Percentiles rank a stretch among this genome's conserved stretches.
These are phyloP conservation scores for Pseudisothecium myosuroides DNA, from an alignment of 225 moss, liverwort and hornwort species.

Conservation along the genomic window DNA sequence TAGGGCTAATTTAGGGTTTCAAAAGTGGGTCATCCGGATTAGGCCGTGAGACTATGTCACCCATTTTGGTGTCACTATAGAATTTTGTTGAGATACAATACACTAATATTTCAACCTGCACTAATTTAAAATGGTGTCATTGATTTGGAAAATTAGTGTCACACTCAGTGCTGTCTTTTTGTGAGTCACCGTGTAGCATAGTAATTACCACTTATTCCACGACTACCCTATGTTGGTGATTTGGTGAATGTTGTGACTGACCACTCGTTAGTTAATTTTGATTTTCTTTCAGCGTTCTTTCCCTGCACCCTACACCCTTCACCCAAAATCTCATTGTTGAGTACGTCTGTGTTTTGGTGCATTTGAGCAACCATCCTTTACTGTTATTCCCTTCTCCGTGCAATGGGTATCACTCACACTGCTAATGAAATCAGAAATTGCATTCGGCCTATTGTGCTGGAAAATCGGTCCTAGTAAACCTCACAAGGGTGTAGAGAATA, in stretches of 20 bases:
- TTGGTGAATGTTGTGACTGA: background rate
- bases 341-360: background rate
- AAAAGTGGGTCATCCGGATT: background rate
- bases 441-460: background rate
- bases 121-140: background rate
- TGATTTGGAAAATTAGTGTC: background rate
- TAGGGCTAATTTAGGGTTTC: background rate
- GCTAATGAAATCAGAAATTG: background rate
- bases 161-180: background rate
- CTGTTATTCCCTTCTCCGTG: background rate
- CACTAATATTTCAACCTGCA: background rate
- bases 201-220: background rate
- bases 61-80: background rate
- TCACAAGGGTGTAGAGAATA: background rate
- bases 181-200: background rate
- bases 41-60: background rate
- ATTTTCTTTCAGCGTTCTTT: background rate
- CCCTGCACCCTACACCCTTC: background rate
- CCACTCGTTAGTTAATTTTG: background rate
- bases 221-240: background rate
- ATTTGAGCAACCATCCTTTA: no score
- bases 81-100: background rate
- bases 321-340: background rate
- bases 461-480: background rate
- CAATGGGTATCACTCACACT: background rate